A percentile compares a stretch with the other conserved stretches of the same genome.
Conservation (phyloP, 768 basidiomycete genomes). For the Boletus tomentosulus region DNA sequence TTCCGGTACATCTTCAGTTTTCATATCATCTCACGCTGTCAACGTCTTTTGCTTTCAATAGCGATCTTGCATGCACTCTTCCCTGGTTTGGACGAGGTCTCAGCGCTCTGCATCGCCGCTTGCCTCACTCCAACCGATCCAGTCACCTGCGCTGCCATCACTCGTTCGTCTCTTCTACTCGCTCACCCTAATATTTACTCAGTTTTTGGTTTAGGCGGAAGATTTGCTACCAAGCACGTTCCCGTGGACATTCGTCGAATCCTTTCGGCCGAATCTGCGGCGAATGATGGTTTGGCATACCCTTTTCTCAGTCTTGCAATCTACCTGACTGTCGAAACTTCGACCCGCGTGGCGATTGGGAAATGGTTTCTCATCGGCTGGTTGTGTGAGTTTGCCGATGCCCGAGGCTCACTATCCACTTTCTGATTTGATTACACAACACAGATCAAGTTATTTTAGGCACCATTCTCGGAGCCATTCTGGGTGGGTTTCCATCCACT, state of each 20-base stretch:
- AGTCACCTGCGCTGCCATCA: constrained; percentile 82
- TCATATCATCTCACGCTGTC: neutral
- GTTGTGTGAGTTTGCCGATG: constrained; percentile 43
- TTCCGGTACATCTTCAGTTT: constrained; percentile 43
- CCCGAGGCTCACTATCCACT: neutral
- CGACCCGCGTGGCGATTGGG: constrained; percentile 58
- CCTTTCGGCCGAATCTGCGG: constrained; percentile 85
- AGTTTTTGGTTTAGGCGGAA: constrained; percentile 48
- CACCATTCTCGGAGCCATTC: constrained; percentile 57
- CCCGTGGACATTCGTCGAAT: constrained; percentile 74
- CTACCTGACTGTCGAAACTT: constrained; percentile 74
- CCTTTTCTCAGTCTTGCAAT: constrained; percentile 86
- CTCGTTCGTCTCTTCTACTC: constrained; percentile 40
- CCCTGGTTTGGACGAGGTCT: constrained; percentile 64
- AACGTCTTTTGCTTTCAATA: constrained; percentile 21
- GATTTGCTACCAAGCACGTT: constrained; percentile 65
- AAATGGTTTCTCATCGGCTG: constrained; percentile 88
- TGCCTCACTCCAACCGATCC: constrained; percentile 95
- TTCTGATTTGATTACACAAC: constrained; percentile 1
- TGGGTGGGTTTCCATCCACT: constrained; percentile 31
- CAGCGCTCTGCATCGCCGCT: constrained; percentile 81
- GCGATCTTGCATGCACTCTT: constrained; percentile 70
- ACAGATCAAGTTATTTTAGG: constrained; percentile 82
- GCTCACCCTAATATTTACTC: neutral
- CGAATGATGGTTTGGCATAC: constrained; percentile 95